These are phyloP conservation scores for Phytophthora macrochlamydospora DNA, from an alignment of 352 stramenopile genomes.

Conservation along the genomic window DNA sequence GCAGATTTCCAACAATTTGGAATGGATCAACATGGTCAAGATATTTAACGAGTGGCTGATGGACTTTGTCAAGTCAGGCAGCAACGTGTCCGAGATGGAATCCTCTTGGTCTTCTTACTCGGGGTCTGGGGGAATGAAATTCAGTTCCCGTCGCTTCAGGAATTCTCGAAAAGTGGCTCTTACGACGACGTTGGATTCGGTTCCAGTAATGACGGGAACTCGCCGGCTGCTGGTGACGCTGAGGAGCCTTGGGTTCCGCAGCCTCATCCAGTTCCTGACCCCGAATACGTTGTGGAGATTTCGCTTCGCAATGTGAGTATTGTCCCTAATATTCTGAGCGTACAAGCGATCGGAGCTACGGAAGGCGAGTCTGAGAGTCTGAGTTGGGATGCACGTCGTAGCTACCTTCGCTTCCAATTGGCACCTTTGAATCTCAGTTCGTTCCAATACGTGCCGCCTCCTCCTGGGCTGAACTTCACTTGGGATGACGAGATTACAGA, in stretches of 20 bases:
- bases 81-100: constrained; percentile 10
- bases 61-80: constrained; percentile 16
- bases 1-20: constrained; percentile 38
- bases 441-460: constrained; percentile 50
- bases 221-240: constrained; percentile 7
- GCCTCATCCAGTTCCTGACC: constrained; percentile 23
- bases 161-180: constrained; percentile 4
- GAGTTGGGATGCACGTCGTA: constrained; percentile 7
- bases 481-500: constrained; percentile 33
- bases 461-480: constrained; percentile 31
- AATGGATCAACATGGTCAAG: constrained; percentile 26
- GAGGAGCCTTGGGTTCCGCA: constrained; percentile 15
- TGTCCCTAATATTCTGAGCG: constrained; percentile 19
- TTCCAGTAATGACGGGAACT: constrained; percentile 9
- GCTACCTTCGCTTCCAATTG: constrained; percentile 20
- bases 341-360: constrained; percentile 4
- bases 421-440: constrained; percentile 38
- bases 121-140: constrained; percentile 5
- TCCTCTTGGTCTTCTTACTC: constrained; percentile 16
- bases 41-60: constrained; percentile 32
- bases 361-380: constrained; percentile 4
- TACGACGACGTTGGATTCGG: constrained; percentile 8
- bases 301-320: constrained; percentile 40
- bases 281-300: constrained; percentile 38
- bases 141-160: constrained; percentile 10